Conservation (phyloP, 306 rosid species). For the Geum urbanum region DNA sequence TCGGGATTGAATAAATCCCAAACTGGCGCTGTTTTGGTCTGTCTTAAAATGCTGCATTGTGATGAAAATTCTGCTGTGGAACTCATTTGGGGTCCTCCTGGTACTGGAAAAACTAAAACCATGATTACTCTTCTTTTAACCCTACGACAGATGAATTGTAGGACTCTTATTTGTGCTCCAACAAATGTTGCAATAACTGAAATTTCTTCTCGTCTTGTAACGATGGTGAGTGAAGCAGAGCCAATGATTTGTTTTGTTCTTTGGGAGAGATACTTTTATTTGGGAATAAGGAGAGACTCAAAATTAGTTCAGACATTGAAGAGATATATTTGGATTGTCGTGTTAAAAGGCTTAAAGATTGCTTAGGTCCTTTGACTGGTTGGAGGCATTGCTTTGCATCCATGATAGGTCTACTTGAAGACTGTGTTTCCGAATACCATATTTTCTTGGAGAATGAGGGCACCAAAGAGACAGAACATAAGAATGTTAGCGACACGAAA, state of each 20-base stretch:
- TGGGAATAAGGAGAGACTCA: slow-evolving; percentile 65
- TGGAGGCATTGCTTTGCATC: slow-evolving; percentile 54
- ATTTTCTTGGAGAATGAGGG: slow-evolving; percentile 44
- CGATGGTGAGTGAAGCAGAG: slow-evolving; percentile 36
- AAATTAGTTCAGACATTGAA: slow-evolving; percentile 45
- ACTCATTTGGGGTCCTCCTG: slow-evolving; percentile 89
- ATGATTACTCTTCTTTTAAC: slow-evolving; percentile 40
- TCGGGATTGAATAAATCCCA: slow-evolving; percentile 57
- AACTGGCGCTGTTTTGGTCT: slow-evolving; percentile 38
- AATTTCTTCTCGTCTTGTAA: slow-evolving; percentile 51
- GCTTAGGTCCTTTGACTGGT: slow-evolving; percentile 44
- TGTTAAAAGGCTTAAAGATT: slow-evolving; percentile 35
- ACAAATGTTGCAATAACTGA: slow-evolving; percentile 69
- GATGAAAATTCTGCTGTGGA: slow-evolving; percentile 36
- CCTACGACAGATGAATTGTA: slow-evolving; percentile 39
- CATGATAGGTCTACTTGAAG: slow-evolving; percentile 55
- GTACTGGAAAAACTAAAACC: slow-evolving; percentile 78
- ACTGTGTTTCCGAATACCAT: slow-evolving; percentile 55
- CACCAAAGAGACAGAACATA: slow-evolving; percentile 24
- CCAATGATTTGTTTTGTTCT: slow-evolving; percentile 29
- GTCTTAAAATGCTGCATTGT: slow-evolving; percentile 36
- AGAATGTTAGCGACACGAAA: too few species aligned
- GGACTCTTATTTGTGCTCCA: slow-evolving; percentile 69
- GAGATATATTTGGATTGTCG: slow-evolving; percentile 63
- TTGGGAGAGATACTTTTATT: slow-evolving; percentile 59